Percentiles rank a stretch among this genome's conserved stretches.
phyloP scores from a whole-genome alignment of 73 alveolate genomes.

The Tetrahymena borealis region DNA sequence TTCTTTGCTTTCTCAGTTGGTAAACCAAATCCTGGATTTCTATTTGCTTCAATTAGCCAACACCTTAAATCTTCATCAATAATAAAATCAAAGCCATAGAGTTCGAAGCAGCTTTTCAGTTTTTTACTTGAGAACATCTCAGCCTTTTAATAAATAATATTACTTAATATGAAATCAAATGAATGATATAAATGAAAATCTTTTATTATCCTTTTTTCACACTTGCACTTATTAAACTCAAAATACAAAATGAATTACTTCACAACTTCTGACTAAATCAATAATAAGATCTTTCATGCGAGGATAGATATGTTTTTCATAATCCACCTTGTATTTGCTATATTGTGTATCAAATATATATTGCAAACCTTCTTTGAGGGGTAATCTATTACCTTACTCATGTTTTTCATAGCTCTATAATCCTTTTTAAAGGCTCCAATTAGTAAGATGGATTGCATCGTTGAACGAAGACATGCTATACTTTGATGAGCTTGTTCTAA shows the following conservation, averaged over 20 bases:
- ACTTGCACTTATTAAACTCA: not conserved
- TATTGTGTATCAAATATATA: slow-evolving; percentile 57
- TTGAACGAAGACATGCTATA: slow-evolving; percentile 50
- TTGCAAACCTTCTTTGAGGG: slow-evolving; percentile 59
- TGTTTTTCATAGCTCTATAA: slow-evolving; percentile 65
- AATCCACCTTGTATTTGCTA: slow-evolving; percentile 56
- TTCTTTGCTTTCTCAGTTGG: slow-evolving; percentile 49
- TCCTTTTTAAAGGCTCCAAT: slow-evolving; percentile 73
- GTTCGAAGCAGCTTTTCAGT: slow-evolving; percentile 42
- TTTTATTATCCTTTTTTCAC: no score
- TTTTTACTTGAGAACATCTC: not conserved
- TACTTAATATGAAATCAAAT: no score
- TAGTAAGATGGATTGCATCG: slow-evolving; percentile 81
- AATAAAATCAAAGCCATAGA: slow-evolving; percentile 75
- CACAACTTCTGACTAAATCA: not conserved
- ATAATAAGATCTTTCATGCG: slow-evolving; percentile 53
- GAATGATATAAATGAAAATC: no score
- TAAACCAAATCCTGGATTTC: slow-evolving; percentile 58
- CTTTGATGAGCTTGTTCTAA: slow-evolving; percentile 71
- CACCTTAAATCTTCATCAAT: slow-evolving; percentile 68
- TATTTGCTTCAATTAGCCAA: slow-evolving; percentile 75
- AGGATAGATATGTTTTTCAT: slow-evolving; percentile 76
- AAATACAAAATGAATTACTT: not conserved
- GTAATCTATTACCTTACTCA: slow-evolving; percentile 83
- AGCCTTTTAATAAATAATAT: not conserved